Evolutionary conservation across 2,329 filamentous ascomycete genomes (phyloP), one percentile per base, ranked within the genome.

Genomic region (Fusarium palustre): DNA sequence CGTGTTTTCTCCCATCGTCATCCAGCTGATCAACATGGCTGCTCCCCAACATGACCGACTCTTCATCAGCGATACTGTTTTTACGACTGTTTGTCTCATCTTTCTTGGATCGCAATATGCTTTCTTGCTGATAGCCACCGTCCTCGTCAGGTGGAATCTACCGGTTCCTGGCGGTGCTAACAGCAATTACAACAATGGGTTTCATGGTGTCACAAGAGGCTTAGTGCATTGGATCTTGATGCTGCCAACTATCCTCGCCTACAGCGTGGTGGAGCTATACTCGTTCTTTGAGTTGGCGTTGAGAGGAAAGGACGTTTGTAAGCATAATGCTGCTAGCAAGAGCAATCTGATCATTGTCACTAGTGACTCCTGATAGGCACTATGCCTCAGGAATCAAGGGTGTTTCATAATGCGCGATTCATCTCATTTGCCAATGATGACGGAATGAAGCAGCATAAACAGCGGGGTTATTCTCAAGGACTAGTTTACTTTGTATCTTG

Each of bases 281-380:
- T 69, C 66, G 4, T 69, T 69, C n/a, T 69, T 69, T 4, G 66
- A 69, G 22, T 18, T 69, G 22, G 61, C 66, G 1, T 54, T 69
- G 20, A 55, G 65, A 43, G 65, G 65, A 4, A 68, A 68, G 46
- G 25, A 50, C 34, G 64, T 60, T 28, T 68, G 64, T 25, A 68
- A 68, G 15, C 64, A 68, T 30, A 54, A 68, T 34, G 64, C 65
- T 36, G 65, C 64, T 18, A 68, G 22, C 7, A 68, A 68, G 24
- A 60, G 36, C 13, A 64, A 68, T 31, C 31, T 68, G 2, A 59
- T 68, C 7, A 46, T 68, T 1, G 12, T 42, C 12, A 39, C 13
- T 4, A 33, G 22, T 2, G 31, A 13, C 18, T 46, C 52, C 30
- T 53, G 11, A 53, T 6, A 41, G 3, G 8, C 15, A 15, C 22